Base-by-base conservation (phyloP, 371 early-diverging fungal genomes). In the Enterocytospora artemiae region DNA sequence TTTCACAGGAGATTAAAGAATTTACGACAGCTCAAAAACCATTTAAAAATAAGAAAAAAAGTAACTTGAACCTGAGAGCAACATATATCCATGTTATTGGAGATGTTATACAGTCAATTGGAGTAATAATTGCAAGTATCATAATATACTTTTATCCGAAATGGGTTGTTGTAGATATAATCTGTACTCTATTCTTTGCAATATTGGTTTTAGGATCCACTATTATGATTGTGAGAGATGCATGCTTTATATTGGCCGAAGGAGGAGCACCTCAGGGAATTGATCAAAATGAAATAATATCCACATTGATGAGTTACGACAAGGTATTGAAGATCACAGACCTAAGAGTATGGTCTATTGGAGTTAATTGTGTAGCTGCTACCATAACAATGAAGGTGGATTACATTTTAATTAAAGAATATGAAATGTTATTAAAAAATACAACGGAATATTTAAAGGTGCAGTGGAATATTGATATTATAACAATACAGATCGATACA, bases 21-120 rank as follows among this genome's bases (percentile, higher is more conserved):
- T n/a, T n/a, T n/a, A n/a, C n/a, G n/a, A n/a, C n/a, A n/a, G n/a
- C n/a, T n/a, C n/a, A n/a, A n/a, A n/a, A n/a, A n/a, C n/a, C n/a
- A n/a, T n/a, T n/a, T n/a, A n/a, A n/a, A n/a, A 59, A 46, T 28
- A 39, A 45, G 22, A 57, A 62, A 27, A 49, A 68, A 9, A 54
- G 36, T 25, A 86, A 84, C 59, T 81, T 86, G 59, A 86, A 86
- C 62, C 78, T 86, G 27, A 84, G 81, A 51, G 90, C 90, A 37
- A 86, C 91, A 20, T 90, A 90, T 76, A 79, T 85, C 36, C 93
- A 90, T 73, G 88, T 88, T 27, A 72, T 90, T 31, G 88, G 89
- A 12, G 90, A 90, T 72, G 71, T 89, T 16, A 73, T 89, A 22
- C 85, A 85, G 0, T 86, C 88, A 2, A 72, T 88, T 22, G 94